Conservation (phyloP, 352 stramenopile species). For the Thraustotheca clavata region DNA sequence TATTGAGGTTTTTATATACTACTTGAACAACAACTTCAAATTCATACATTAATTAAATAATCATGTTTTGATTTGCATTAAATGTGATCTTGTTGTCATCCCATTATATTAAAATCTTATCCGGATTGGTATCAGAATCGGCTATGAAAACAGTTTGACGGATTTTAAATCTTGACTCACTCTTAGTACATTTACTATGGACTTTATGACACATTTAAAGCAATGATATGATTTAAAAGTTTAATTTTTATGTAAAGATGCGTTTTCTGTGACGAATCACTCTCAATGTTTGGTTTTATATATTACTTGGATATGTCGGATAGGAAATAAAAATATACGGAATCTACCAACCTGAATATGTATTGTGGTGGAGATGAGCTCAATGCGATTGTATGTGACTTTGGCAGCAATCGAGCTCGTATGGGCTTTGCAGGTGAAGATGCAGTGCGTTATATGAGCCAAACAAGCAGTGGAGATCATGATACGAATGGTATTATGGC, state of each 20-base stretch:
- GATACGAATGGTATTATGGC: conserved; percentile 22
- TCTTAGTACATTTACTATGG: too few species aligned
- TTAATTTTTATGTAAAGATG: too few species aligned
- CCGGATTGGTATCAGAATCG: too few species aligned
- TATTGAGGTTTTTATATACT: not conserved
- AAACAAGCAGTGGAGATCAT: conserved; percentile 17
- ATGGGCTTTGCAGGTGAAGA: conserved; percentile 85
- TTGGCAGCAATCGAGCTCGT: conserved; percentile 62
- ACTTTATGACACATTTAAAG: too few species aligned
- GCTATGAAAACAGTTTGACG: conserved; percentile 12
- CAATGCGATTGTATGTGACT: conserved; percentile 72
- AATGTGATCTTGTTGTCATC: not conserved
- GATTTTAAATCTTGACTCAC: too few species aligned
- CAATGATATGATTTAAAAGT: too few species aligned
- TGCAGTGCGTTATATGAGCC: conserved; percentile 42
- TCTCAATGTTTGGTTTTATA: too few species aligned
- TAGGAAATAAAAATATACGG: too few species aligned
- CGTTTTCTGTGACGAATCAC: too few species aligned
- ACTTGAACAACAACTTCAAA: not conserved
- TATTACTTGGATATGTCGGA: too few species aligned
- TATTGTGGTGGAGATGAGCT: conserved; percentile 40
- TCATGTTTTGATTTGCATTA: not conserved
- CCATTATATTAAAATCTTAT: too few species aligned
- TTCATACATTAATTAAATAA: not conserved
- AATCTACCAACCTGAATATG: too few species aligned